A percentile compares a stretch with the other conserved stretches of the same genome.
These are phyloP conservation scores for Ascochyta lentis DNA, from an alignment of 2,329 filamentous ascomycete species.

Conservation along the genomic window DNA sequence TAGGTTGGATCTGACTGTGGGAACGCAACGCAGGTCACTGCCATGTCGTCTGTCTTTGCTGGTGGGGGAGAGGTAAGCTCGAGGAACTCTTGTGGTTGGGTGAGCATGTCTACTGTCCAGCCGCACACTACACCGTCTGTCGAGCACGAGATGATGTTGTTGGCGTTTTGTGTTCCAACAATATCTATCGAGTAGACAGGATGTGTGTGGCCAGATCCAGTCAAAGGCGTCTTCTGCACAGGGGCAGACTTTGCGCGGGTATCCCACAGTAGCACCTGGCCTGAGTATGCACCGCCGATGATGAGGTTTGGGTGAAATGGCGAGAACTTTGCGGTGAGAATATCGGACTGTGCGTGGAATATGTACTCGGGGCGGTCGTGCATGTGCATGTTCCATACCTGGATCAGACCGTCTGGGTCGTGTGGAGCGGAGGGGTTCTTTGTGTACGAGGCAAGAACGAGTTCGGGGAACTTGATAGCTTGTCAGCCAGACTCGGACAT, in stretches of 20 bases:
- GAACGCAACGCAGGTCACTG: conserved; percentile 93
- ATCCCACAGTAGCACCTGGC: conserved; percentile 96
- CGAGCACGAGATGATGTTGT: conserved; percentile 96
- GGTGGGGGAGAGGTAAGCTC: conserved; percentile 86
- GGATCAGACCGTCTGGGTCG: conserved; percentile 89
- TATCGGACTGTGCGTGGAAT: conserved; percentile 94
- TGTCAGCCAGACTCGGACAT: conserved; percentile 24
- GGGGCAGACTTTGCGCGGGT: conserved; percentile 82
- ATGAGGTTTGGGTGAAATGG: conserved; percentile 97
- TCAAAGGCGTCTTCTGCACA: conserved; percentile 94
- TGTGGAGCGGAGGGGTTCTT: conserved; percentile 96
- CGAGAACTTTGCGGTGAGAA: conserved; percentile 96
- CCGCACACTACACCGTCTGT: conserved; percentile 96
- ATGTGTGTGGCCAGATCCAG: conserved; percentile 93
- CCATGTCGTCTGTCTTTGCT: conserved; percentile 85
- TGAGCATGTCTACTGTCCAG: conserved; percentile 98
- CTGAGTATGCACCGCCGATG: conserved; percentile 93
- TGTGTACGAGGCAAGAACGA: conserved; percentile 92
- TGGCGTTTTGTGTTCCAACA: conserved; percentile 96
- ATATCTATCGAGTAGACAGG: conserved; percentile 96
- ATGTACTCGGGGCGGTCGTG: conserved; percentile 95
- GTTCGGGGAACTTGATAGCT: conserved; percentile 73
- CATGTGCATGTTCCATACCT: conserved; percentile 96
- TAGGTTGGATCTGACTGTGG: conserved; percentile 95
- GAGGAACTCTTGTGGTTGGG: conserved; percentile 92